Base-by-base conservation (phyloP, 768 basidiomycete genomes). In the Rubroboletus satanas region DNA sequence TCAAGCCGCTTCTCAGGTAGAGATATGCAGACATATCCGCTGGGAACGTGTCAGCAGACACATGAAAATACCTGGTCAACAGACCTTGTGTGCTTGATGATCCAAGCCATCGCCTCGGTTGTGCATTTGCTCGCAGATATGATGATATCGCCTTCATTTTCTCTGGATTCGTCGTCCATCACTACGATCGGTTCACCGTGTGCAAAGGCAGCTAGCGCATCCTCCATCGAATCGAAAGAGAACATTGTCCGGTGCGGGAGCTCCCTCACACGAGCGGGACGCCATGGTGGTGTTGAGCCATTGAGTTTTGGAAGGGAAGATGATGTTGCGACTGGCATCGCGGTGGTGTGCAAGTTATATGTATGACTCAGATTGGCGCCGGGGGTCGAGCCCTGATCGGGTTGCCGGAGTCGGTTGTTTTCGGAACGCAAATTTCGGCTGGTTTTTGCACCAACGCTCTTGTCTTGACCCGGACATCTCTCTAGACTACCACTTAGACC, bases 61-160 rank as follows among this genome's bases (percentile, higher is more conserved):
- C 17, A 41, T 18, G 15, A 31, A 41, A 12, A 41, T 12, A n/a
- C 8, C 14, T 7, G 29, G 37, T 31, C 23, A 15, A 71, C 82
- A 55, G 49, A 95, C 96, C 93, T 97, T 0, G 93, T 92, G 69
- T 95, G 87, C 66, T 89, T 88, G 69, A 99, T 94, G 82, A 99
- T 89, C 93, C 93, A 99, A 1, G 97, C 96, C 97, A 99, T 98
- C 67, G 94, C 91, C 72, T 98, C 91, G 1, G 93, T 91, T 37
- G 94, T 93, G 61, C 91, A 85, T 49, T 84, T 81, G 26, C 79
- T 78, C 3, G 84, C 97, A 14, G 96, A 84, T 65, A 93, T 88
- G 67, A 98, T 93, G 54, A 99, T 75, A 71, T 99, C 97, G 2
- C 97, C 96, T 69, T 99, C 97, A 69, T 99, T 99, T 75, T 99